phyloP scores from a whole-genome alignment of 2,329 filamentous ascomycete species.

The Ophiostoma himal-ulmi region DNA sequence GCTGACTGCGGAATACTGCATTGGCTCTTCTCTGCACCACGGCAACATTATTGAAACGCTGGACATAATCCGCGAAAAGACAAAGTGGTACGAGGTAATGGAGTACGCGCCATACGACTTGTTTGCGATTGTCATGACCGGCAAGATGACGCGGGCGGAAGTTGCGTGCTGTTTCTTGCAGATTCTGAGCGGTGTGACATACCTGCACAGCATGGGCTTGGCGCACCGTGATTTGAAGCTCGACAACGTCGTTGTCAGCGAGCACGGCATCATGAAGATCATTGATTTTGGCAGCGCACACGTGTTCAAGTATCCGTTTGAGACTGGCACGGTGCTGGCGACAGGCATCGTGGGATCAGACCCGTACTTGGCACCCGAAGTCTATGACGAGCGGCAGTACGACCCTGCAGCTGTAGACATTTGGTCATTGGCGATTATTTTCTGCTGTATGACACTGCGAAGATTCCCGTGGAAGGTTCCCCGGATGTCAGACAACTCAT shows the following conservation, averaged over 20 bases:
- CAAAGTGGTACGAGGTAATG: conserved; percentile 97
- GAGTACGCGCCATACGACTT: conserved; percentile 94
- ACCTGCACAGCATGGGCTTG: conserved; percentile 89
- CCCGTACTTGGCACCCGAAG: conserved; percentile 92
- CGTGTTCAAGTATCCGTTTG: conserved; percentile 95
- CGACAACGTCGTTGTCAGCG: conserved; percentile 96
- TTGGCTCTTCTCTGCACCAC: conserved; percentile 92
- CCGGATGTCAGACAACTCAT: conserved; percentile 85
- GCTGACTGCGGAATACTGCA: conserved; percentile 95
- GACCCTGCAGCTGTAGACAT: conserved; percentile 92
- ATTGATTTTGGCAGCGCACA: conserved; percentile 98
- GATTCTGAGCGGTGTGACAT: conserved; percentile 89
- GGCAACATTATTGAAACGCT: conserved; percentile 98
- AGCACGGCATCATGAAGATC: conserved; percentile 96
- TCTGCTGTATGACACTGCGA: conserved; percentile 94
- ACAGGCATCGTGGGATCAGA: conserved; percentile 76
- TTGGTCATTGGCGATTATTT: conserved; percentile 97
- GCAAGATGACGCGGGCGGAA: conserved; percentile 90
- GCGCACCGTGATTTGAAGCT: conserved; percentile 93
- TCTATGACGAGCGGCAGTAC: conserved; percentile 89
- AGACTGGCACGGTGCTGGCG: conserved; percentile 75
- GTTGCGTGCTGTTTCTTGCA: conserved; percentile 88
- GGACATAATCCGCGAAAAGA: conserved; percentile 91
- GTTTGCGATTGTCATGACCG: conserved; percentile 98
- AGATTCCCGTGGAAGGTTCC: conserved; percentile 97